phyloP scores from a whole-genome alignment of 345 rosid species.

The Gynandropsis gynandra region DNA sequence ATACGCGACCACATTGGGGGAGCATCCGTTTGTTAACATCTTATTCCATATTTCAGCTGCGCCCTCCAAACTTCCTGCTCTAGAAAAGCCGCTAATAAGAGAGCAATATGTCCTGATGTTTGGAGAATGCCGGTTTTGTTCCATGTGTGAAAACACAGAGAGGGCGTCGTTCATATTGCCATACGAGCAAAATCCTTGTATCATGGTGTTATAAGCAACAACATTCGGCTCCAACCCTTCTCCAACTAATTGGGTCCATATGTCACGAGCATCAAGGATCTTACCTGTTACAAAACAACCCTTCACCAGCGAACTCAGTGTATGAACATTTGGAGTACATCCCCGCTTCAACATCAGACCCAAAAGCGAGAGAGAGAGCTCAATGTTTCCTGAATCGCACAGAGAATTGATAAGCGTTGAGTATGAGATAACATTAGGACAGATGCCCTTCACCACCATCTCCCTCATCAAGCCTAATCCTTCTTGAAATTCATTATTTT shows the following conservation, averaged over 20 bases:
- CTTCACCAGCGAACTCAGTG: slow-evolving; percentile 64
- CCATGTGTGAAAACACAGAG: slow-evolving; percentile 50
- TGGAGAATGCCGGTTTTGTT: slow-evolving; percentile 38
- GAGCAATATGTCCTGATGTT: slow-evolving; percentile 58
- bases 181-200: slow-evolving; percentile 57
- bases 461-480: slow-evolving; percentile 43
- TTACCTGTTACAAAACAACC: slow-evolving; percentile 55
- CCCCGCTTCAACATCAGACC: slow-evolving; percentile 63
- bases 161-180: slow-evolving; percentile 50
- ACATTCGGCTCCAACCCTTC: slow-evolving; percentile 48
- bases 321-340: slow-evolving; percentile 58
- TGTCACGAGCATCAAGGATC: slow-evolving; percentile 41
- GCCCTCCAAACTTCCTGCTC: slow-evolving; percentile 44
- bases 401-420: slow-evolving; percentile 59
- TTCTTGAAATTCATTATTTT: slow-evolving; percentile 38
- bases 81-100: slow-evolving; percentile 69
- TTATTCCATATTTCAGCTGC: slow-evolving; percentile 76
- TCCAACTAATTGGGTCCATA: slow-evolving; percentile 50
- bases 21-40: slow-evolving; percentile 62
- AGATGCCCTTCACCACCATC: slow-evolving; percentile 44
- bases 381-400: slow-evolving; percentile 43
- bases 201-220: slow-evolving; percentile 55
- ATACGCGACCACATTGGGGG: slow-evolving; percentile 70
- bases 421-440: slow-evolving; percentile 67
- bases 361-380: slow-evolving; percentile 50